Evolutionary conservation across 2,329 filamentous ascomycete genomes (phyloP).

Genomic region (Onygenales sp.): DNA sequence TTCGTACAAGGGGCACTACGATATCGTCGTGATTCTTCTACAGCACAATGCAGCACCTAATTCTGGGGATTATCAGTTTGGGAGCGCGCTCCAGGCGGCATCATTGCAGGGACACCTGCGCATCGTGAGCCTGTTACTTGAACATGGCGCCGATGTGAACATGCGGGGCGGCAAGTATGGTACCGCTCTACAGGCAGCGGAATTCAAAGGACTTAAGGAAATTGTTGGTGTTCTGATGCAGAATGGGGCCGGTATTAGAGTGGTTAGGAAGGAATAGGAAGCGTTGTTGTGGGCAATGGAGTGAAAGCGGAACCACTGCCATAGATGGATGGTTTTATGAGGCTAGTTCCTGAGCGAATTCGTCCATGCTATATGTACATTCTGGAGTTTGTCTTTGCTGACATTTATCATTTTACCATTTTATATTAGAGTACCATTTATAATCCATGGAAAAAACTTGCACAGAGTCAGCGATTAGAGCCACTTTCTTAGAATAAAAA

Average conservation of each 20-base stretch:
- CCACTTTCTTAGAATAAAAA: no score
- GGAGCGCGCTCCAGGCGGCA: slow-evolving; percentile 5
- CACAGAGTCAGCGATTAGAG: no score
- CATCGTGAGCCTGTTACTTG: slow-evolving; percentile 8
- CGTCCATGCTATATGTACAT: no score
- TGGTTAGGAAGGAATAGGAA: no score
- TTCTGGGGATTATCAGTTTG: neutral
- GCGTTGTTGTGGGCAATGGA: no score
- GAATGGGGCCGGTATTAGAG: neutral
- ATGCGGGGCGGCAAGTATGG: slow-evolving; percentile 2
- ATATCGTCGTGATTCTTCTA: neutral
- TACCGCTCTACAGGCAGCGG: neutral
- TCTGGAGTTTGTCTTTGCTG: no score
- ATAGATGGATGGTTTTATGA: no score
- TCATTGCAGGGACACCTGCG: neutral
- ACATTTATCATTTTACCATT: no score
- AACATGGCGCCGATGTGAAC: slow-evolving; percentile 9
- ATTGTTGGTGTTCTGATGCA: neutral
- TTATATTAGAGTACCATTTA: no score
- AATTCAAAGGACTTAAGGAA: neutral
- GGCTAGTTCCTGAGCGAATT: no score
- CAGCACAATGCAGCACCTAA: slow-evolving; percentile 8
- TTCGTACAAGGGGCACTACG: neutral
- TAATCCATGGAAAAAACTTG: no score
- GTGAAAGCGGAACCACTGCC: no score